These are phyloP conservation scores for Populus trichocarpa DNA, from an alignment of 441 rosid species.

Conservation along the genomic window DNA sequence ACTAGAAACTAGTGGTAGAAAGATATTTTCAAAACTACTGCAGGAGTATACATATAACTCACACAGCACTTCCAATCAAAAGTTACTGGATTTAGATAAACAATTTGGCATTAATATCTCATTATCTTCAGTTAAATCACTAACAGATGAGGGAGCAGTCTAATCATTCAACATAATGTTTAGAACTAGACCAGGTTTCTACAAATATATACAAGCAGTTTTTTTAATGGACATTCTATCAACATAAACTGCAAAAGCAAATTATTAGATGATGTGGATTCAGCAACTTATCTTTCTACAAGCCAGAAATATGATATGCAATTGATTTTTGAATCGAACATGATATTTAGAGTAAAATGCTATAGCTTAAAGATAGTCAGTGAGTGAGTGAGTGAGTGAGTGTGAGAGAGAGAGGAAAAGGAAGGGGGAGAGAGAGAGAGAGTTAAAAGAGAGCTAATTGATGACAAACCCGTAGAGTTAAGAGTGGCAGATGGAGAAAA, in stretches of 20 bases:
- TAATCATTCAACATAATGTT: not conserved
- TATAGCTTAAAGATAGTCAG: not conserved
- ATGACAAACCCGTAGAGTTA: not conserved
- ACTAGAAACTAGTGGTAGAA: not conserved
- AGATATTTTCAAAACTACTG: slow-evolving; percentile 1
- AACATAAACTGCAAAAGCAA: not conserved
- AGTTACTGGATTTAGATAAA: not conserved
- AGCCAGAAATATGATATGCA: not conserved
- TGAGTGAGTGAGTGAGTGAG: no score
- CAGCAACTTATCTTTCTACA: not conserved
- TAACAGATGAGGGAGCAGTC: not conserved
- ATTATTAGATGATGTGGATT: not conserved
- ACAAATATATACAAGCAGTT: not conserved
- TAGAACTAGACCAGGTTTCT: not conserved
- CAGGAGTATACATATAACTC: not conserved
- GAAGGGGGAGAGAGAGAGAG: no score
- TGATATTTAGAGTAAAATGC: not conserved
- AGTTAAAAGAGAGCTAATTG: not conserved
- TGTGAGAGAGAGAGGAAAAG: not conserved
- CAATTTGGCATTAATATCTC: not conserved
- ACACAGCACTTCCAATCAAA: not conserved
- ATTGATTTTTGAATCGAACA: not conserved
- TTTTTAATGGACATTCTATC: not conserved
- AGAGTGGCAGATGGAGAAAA: not conserved
- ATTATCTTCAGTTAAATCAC: not conserved